phyloP scores from a whole-genome alignment of 768 basidiomycete species.

The Rhodosporidiobolus sp. region DNA sequence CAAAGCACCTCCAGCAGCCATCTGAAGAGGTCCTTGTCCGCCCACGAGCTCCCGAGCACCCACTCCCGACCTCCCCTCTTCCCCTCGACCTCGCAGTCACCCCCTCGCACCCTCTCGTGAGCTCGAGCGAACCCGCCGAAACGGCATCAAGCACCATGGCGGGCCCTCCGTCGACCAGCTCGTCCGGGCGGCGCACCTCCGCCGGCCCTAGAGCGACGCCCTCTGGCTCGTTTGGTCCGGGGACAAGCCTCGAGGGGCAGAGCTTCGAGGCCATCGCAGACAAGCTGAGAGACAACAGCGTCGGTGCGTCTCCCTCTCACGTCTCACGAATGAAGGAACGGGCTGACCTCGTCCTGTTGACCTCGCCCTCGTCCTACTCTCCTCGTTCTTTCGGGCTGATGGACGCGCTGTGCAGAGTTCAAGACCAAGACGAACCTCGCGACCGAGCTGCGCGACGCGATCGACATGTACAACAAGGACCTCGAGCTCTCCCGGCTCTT shows the following conservation, averaged over 20 bases:
- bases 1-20: too few species aligned
- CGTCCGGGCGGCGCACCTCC: slow-evolving; percentile 2
- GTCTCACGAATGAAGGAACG: neutral
- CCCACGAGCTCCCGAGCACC: too few species aligned
- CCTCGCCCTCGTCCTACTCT: neutral
- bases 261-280: slow-evolving; percentile 31
- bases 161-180: slow-evolving; percentile 27
- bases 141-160: slow-evolving; percentile 4
- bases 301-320: neutral
- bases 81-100: neutral
- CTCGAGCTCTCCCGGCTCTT: slow-evolving; percentile 40
- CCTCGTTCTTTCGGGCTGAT: neutral
- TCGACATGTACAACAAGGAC: slow-evolving; percentile 44
- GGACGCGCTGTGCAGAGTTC: slow-evolving; percentile 3
- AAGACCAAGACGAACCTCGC: slow-evolving; percentile 40
- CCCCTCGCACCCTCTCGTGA: neutral
- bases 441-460: slow-evolving; percentile 43
- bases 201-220: neutral
- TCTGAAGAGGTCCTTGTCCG: too few species aligned
- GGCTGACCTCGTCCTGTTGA: neutral
- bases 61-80: neutral
- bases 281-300: slow-evolving; percentile 8
- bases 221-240: slow-evolving; percentile 25
- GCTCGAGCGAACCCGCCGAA: neutral
- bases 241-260: slow-evolving; percentile 25